Conservation (phyloP, 2,329 filamentous ascomycete species). For the Ilyonectria robusta region DNA sequence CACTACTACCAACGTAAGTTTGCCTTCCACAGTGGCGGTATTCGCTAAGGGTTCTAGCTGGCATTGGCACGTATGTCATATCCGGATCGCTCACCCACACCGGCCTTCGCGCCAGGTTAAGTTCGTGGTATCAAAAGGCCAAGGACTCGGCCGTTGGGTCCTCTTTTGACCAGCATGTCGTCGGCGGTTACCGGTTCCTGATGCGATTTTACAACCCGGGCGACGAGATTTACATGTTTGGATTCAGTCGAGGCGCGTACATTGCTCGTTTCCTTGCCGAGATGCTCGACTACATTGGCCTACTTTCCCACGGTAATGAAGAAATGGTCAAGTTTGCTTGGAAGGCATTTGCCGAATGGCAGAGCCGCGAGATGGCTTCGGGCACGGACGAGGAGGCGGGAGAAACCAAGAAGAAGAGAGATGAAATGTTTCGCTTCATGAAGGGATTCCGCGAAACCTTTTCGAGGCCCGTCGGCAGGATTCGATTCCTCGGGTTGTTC, state of each 20-base stretch:
- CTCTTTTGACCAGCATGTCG: slow-evolving; percentile 86
- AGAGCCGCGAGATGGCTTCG: slow-evolving; percentile 68
- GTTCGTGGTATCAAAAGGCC: slow-evolving; percentile 78
- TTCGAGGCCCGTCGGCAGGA: slow-evolving; percentile 79
- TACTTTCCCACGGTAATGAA: slow-evolving; percentile 86
- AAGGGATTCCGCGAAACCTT: slow-evolving; percentile 87
- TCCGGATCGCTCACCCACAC: slow-evolving; percentile 72
- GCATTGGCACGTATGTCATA: slow-evolving; percentile 81
- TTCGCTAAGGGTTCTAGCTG: slow-evolving; percentile 58
- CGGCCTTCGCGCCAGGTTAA: slow-evolving; percentile 68
- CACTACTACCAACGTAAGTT: slow-evolving; percentile 74
- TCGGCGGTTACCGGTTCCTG: slow-evolving; percentile 85
- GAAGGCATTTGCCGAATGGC: slow-evolving; percentile 85
- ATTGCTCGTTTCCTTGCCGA: slow-evolving; percentile 83
- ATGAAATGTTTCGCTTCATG: slow-evolving; percentile 81
- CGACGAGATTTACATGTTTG: slow-evolving; percentile 80
- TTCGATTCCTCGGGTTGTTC: slow-evolving; percentile 84
- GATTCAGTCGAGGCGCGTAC: slow-evolving; percentile 81
- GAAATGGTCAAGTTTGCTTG: slow-evolving; percentile 89
- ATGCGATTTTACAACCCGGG: slow-evolving; percentile 79
- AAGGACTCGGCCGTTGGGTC: slow-evolving; percentile 86
- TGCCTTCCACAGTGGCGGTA: rapidly evolving
- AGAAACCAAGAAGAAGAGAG: slow-evolving; percentile 56
- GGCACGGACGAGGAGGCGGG: slow-evolving; percentile 58
- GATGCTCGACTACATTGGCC: slow-evolving; percentile 87